phyloP scores from a whole-genome alignment of 495 filamentous ascomycete species.

The Acidiella bohemica region DNA sequence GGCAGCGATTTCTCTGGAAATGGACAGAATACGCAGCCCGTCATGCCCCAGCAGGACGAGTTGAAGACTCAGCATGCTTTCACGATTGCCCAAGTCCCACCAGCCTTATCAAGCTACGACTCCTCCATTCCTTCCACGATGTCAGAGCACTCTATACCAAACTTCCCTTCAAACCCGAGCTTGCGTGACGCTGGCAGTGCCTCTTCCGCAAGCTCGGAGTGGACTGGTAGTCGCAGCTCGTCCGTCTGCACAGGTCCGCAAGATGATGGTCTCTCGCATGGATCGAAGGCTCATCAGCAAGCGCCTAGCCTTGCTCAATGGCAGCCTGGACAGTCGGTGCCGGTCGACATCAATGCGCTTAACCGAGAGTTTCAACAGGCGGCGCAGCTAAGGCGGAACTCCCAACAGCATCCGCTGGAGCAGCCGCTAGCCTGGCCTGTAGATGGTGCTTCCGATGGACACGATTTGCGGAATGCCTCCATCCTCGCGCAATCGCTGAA shows the following conservation, averaged over 20 bases:
- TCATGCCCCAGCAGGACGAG: conserved; percentile 4
- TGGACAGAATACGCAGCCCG: conserved; percentile 1
- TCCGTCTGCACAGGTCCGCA: conserved; percentile 3
- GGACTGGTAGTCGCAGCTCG: conserved; percentile 12
- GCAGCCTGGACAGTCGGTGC: conserved; percentile 18
- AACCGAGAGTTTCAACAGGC: conserved; percentile 13
- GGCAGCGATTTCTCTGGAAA: conserved; percentile 5
- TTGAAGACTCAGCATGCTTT: conserved; percentile 4
- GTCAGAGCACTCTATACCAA: conserved; percentile 4
- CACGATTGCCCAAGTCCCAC: neutral
- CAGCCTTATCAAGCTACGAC: conserved; percentile 14
- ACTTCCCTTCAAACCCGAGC: conserved; percentile 6
- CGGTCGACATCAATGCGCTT: conserved; percentile 13
- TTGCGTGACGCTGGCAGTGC: neutral
- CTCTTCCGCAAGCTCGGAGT: conserved; percentile 13
- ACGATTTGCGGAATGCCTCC: conserved; percentile 10
- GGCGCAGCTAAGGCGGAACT: neutral
- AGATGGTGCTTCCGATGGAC: conserved; percentile 13
- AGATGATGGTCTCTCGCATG: conserved; percentile 1
- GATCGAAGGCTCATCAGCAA: neutral
- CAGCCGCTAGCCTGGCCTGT: conserved; percentile 17
- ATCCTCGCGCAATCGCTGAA: conserved; percentile 20
- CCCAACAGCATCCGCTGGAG: conserved; percentile 7
- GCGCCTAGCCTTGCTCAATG: conserved; percentile 4
- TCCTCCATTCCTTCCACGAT: conserved; percentile 12